Evolutionary conservation across 176 grass and related monocot species (phyloP).

Genomic region (Tillandsia leiboldiana): DNA sequence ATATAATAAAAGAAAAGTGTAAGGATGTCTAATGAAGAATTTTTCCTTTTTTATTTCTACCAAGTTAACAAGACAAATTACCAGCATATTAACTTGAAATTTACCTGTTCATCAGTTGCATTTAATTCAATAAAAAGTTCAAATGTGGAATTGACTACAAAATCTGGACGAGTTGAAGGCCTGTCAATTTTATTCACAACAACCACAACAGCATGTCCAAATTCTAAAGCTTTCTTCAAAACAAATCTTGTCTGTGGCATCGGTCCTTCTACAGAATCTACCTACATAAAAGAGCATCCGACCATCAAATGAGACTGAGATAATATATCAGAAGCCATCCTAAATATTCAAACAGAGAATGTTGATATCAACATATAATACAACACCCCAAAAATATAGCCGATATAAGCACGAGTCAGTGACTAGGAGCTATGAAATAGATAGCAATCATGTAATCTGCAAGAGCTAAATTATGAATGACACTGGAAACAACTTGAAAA

Average conservation of each 20-base stretch:
- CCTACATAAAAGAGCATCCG: constrained; percentile 32
- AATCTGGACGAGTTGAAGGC: constrained; percentile 78
- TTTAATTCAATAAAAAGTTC: constrained; percentile 98
- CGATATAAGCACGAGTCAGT: too few species aligned
- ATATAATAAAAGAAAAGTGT: constrained; percentile 15
- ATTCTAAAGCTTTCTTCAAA: constrained; percentile 95
- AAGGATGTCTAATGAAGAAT: constrained; percentile 19
- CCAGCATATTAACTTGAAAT: constrained; percentile 3
- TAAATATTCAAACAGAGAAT: too few species aligned
- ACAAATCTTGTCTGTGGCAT: constrained; percentile 99
- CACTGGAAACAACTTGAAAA: too few species aligned
- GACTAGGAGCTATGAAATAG: neutral
- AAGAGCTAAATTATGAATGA: too few species aligned
- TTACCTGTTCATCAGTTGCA: constrained; percentile 96
- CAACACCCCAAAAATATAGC: too few species aligned
- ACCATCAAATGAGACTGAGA: neutral
- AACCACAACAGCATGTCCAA: constrained; percentile 94
- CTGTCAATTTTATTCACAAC: constrained; percentile 98
- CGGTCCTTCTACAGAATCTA: constrained; percentile 98
- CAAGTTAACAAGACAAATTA: constrained; percentile 18
- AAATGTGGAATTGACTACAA: constrained; percentile 95
- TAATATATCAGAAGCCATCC: neutral
- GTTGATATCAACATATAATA: too few species aligned
- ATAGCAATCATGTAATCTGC: neutral
- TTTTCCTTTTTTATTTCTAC: neutral